A percentile compares a stretch with the other conserved stretches of the same genome.
Conservation (phyloP, 805 yeast genomes). For the Candida wancherniae region DNA sequence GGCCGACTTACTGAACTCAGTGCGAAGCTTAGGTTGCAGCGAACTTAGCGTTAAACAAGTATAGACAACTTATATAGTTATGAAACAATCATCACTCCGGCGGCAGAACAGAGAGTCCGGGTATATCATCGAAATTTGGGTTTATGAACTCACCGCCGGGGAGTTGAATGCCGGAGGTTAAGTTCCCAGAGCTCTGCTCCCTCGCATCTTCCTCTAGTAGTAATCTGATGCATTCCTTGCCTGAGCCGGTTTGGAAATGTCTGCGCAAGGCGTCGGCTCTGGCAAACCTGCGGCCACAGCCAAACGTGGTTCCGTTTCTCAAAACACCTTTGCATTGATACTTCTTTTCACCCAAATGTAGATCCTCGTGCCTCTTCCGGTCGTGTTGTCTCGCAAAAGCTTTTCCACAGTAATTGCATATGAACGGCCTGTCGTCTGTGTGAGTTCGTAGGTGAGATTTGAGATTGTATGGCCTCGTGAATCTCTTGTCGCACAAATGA, state of each 20-base stretch:
- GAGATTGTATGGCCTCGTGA: slow-evolving; percentile 89
- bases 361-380: slow-evolving; percentile 42
- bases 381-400: slow-evolving; percentile 57
- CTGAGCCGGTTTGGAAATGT: slow-evolving; percentile 45
- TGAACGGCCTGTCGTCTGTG: slow-evolving; percentile 75
- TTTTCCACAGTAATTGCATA: slow-evolving; percentile 70
- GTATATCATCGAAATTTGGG: slow-evolving; percentile 16
- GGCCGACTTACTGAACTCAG: too few species aligned
- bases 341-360: slow-evolving; percentile 72
- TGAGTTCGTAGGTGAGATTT: slow-evolving; percentile 91
- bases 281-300: slow-evolving; percentile 44
- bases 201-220: slow-evolving; percentile 39
- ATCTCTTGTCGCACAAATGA: slow-evolving; percentile 75
- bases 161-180: slow-evolving; percentile 15
- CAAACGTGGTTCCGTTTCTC: slow-evolving; percentile 45
- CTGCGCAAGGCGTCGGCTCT: slow-evolving; percentile 43
- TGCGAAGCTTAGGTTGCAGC: too few species aligned
- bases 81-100: slow-evolving; percentile 22
- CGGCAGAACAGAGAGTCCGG: slow-evolving; percentile 38
- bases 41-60: too few species aligned
- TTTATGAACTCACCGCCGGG: slow-evolving; percentile 18
- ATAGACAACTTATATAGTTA: too few species aligned
- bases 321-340: slow-evolving; percentile 66
- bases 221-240: slow-evolving; percentile 37
- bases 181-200: slow-evolving; percentile 17